Evolutionary conservation across 306 rosid genomes (phyloP), one percentile per base, ranked within the genome.

Genomic region (Quercus agrifolia): DNA sequence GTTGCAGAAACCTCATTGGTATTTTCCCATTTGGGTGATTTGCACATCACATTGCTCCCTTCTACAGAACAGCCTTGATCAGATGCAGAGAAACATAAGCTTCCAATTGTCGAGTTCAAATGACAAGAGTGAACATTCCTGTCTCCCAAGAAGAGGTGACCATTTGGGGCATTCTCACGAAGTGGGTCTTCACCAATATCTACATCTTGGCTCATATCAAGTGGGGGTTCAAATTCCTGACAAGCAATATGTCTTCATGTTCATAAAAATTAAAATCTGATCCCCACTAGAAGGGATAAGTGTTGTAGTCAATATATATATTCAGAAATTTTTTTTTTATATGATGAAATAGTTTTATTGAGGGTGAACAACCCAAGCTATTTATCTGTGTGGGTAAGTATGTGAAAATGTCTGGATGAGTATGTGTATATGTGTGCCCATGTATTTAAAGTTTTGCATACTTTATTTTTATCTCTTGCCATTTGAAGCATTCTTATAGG

Each of bases 221-320:
- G 77, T 10, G 98, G 99, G 67, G 99, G 97, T 88, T 95, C 98
- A 76, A 95, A 95, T 84, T 90, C 97, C 99, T 95, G 80, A 57
- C 77, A 83, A 17, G 11, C 77, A 59, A 21, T 76, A 30, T 56
- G 61, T 56, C 38, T 21, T 61, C 17, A 10, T 12, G 54, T 49
- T 49, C 54, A 49, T 49, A 49, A 49, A 41, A 41, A 8, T 41
- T 8, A 41, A 41, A 49, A 49, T 49, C 17, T 3, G 17, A 49
- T 11, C 54, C 54, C 54, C 5, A 11, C 54, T 49, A 49, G 17
- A 49, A 12, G 54, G 54, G 54, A 49, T 10, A 13, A 49, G 54
- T 49, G 54, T 49, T 49, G 54, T 11, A 49, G 54, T 49, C 17
- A 49, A 49, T 49, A 13, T 49, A 10, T 49, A 49, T 49, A 49